Percentiles rank a stretch among this genome's conserved stretches.
Conservation (phyloP, 1,284 basidiomycete species). For the Cryptococcus jaspeensis region DNA sequence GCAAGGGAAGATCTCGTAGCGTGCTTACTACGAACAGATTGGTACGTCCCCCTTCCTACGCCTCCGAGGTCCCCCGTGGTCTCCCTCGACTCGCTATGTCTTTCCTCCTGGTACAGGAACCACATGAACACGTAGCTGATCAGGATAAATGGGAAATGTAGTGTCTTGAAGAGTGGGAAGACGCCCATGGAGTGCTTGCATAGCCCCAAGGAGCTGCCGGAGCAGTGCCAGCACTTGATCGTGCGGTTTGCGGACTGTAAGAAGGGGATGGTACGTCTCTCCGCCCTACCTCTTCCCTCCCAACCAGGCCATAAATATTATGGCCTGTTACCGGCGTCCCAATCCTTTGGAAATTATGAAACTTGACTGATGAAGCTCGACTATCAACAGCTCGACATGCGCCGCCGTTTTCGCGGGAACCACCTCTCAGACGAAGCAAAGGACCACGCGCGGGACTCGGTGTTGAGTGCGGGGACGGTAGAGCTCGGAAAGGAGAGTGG, state of each 20-base stretch:
- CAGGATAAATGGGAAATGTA: constrained; percentile 9
- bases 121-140: no score
- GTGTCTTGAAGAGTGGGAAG: constrained; percentile 45
- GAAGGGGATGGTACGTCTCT: constrained; percentile 43
- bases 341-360: no score
- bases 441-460: constrained; percentile 7
- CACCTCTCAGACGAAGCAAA: constrained; percentile 30
- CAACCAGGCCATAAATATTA: no score
- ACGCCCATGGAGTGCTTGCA: constrained; percentile 44
- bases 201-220: constrained; percentile 37
- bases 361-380: neutral
- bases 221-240: constrained; percentile 49
- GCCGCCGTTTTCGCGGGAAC: constrained; percentile 49
- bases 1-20: constrained; percentile 46
- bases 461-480: constrained; percentile 3
- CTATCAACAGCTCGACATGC: constrained; percentile 47
- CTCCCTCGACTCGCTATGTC: neutral
- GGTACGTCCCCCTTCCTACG: constrained; percentile 34
- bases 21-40: constrained; percentile 48
- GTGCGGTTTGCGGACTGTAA: constrained; percentile 48
- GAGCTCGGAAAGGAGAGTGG: neutral
- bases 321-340: no score
- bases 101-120: no score
- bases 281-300: neutral
- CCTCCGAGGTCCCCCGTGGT: neutral